Evolutionary conservation across 2,329 filamentous ascomycete species (phyloP).

Genomic region (Aspergillus fijiensis): DNA sequence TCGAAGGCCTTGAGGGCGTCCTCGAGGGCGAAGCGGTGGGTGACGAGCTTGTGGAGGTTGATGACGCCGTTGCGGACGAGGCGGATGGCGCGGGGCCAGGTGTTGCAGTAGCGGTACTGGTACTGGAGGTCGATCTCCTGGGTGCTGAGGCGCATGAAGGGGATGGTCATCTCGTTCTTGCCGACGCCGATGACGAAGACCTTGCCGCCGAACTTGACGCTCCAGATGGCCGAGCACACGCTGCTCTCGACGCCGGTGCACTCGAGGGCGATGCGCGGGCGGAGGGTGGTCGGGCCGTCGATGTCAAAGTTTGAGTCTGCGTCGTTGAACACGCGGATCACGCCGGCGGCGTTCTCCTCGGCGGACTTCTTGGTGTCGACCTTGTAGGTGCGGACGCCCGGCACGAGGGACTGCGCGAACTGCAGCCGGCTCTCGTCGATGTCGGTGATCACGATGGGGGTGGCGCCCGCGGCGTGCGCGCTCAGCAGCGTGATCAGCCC

Average conservation of each 20-base stretch:
- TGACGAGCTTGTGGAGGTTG: constrained; percentile 77
- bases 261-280: constrained; percentile 80
- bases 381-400: constrained; percentile 71
- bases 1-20: constrained; percentile 87
- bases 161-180: constrained; percentile 91
- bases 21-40: constrained; percentile 81
- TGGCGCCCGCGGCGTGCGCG: constrained; percentile 80
- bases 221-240: constrained; percentile 82
- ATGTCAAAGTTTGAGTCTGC: constrained; percentile 23
- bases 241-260: constrained; percentile 94
- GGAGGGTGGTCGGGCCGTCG: constrained; percentile 55
- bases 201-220: constrained; percentile 90
- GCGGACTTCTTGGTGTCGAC: constrained; percentile 48
- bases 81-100: constrained; percentile 90
- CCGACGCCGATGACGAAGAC: constrained; percentile 96
- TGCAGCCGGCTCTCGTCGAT: constrained; percentile 81
- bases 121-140: constrained; percentile 93
- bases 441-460: constrained; percentile 89
- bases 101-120: constrained; percentile 95
- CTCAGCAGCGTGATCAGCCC: constrained; percentile 86
- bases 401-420: constrained; percentile 82
- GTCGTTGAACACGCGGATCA: constrained; percentile 67
- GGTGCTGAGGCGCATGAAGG: constrained; percentile 90
- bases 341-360: constrained; percentile 68
- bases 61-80: constrained; percentile 82